phyloP scores from a whole-genome alignment of 208 protist genomes.

The Trypanosoma cruzi region DNA sequence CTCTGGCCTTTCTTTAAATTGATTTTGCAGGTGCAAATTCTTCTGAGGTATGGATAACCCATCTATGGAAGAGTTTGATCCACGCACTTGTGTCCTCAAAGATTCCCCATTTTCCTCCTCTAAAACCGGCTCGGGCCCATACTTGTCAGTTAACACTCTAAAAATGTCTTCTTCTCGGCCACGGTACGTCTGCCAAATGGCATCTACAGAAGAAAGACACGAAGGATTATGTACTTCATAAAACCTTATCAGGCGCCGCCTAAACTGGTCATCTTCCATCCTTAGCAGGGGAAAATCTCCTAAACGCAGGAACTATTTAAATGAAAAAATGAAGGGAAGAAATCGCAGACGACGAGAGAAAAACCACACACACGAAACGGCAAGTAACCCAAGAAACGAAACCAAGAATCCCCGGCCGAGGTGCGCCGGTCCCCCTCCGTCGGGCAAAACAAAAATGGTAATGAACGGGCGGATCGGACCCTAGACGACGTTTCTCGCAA shows the following conservation, averaged over 20 bases:
- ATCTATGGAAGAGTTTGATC: neutral
- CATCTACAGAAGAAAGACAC: constrained; percentile 27
- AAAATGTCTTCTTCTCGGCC: constrained; percentile 39
- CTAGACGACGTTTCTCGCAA: too few relatives aligned
- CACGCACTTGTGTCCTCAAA: neutral
- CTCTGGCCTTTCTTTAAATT: neutral
- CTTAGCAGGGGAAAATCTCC: neutral
- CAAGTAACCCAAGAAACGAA: neutral
- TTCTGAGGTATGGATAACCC: neutral
- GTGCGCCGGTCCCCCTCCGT: too few relatives aligned
- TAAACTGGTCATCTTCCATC: constrained; percentile 44
- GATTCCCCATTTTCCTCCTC: neutral
- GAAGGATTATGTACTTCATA: constrained; percentile 31
- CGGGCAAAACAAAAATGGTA: too few relatives aligned
- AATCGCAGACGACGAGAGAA: neutral
- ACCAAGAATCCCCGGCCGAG: neutral
- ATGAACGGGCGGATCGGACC: too few relatives aligned
- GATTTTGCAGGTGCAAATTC: neutral
- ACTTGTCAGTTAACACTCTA: constrained; percentile 34
- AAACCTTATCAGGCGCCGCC: constrained; percentile 16
- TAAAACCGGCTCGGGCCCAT: constrained; percentile 31
- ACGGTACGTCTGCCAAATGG: constrained; percentile 25
- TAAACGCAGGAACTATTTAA: neutral
- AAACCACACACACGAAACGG: neutral
- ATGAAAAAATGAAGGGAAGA: constrained; percentile 13